Percentiles rank a stretch among this genome's conserved stretches.
Conservation (phyloP, 305 asterid species). For the Fraxinus xanthoxyloides region DNA sequence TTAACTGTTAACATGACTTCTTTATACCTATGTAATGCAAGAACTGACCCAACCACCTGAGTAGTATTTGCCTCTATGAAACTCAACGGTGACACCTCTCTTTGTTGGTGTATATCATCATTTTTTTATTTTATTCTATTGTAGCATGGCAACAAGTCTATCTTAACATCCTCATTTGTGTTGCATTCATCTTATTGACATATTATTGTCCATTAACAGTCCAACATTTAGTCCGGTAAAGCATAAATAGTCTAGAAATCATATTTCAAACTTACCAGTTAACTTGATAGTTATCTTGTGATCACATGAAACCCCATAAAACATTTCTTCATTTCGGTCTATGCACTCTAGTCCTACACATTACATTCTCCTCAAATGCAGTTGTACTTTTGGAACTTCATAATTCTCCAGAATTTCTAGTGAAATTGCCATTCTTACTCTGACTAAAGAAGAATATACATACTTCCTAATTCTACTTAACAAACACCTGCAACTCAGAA, state of each 20-base stretch:
- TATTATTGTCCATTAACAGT: background rate
- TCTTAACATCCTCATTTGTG: background rate
- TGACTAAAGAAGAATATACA: background rate
- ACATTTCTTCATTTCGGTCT: background rate
- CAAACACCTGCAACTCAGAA: background rate
- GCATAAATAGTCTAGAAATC: background rate
- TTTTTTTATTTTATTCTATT: background rate
- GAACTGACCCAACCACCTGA: background rate
- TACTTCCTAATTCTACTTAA: background rate
- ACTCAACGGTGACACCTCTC: background rate
- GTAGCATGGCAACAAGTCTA: background rate
- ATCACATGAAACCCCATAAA: background rate
- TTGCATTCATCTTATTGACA: background rate
- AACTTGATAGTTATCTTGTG: background rate
- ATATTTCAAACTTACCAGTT: background rate
- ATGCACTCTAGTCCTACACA: background rate
- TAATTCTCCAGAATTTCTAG: background rate
- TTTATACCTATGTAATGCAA: background rate
- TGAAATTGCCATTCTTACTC: background rate
- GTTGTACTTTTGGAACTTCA: background rate
- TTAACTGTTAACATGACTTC: background rate
- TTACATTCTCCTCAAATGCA: background rate
- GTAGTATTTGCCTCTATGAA: background rate
- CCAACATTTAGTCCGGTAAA: background rate
- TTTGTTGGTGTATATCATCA: background rate